Base-by-base conservation (phyloP, 1,284 basidiomycete genomes). In the Xerocomus tenax region DNA sequence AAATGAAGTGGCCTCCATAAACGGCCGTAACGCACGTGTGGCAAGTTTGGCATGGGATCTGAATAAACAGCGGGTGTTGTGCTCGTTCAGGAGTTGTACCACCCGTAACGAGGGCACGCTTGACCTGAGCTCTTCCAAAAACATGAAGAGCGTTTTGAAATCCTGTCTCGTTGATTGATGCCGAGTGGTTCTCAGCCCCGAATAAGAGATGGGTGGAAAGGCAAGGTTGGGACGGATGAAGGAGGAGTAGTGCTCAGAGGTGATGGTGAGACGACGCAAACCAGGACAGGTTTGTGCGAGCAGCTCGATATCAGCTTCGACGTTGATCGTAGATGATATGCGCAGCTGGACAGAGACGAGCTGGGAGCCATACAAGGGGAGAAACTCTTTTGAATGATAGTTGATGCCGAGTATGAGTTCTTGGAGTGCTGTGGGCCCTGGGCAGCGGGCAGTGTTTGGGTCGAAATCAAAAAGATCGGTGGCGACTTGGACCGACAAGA, bases 191-290 rank as follows among this genome's bases (percentile, higher is more conserved):
- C 59, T 38, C 5, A 67, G 8, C 7, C 55, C 61, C 0, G 65
- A 16, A 29, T 58, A 56, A 5, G 43, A 32, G 16, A 67, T 47
- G 2, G 60, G 41, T 8, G 57, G 60, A 10, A 58, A 56, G 16
- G 23, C 7, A n/a, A 48, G 42, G 23, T 36, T 26, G 1, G 40
- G 15, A 2, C n/a, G 19, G 6, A 41, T 16, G 15, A 55, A 47
- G 9, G 35, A 21, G 3, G 47, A 32, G 16, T 55, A 58, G 3
- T 12, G 29, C 0, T 45, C 30, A 3, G 55, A 50, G 7, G 39
- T 52, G n/a, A 67, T 38, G 3, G 53, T 64, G 16, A 63, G 58
- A 36, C 51, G 54, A 35, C 44, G 55, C 21, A 66, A 39, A 26
- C 18, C 13, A 1, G 60, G 60, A 32, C 63, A 67, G 5, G 42